Evolutionary conservation across 1,284 basidiomycete species (phyloP), one percentile per base, ranked within the genome.

Genomic region (Ustilago esculenta): DNA sequence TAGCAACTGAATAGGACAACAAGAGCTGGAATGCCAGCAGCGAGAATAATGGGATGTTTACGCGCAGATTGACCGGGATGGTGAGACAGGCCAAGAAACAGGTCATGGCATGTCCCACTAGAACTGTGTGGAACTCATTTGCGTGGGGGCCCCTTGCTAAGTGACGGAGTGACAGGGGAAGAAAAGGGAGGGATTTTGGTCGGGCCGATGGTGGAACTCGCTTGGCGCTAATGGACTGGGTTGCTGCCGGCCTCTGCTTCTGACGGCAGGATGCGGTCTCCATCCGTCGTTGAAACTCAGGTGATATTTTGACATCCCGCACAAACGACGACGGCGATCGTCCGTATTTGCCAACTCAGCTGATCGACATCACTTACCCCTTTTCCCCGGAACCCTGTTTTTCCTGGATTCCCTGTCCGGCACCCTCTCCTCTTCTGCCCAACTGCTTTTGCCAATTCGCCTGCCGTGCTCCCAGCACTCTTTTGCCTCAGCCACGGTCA

Each of bases 221-320:
- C 51, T 54, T 61, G 40, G 42, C 29, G 39, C 21, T 17, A 3
- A 25, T n/a, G 23, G 11, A 3, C 34, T n/a, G 23, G 11, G 10
- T 36, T 8, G 29, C 46, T 49, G 61, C 47, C 61, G 61, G 61
- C 61, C 10, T 54, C 42, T 65, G 61, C 34, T 50, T 50, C 49
- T 47, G 32, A 29, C 25, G 8, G 18, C 17, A n/a, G 0, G 4
- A 15, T 17, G 17, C 27, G 17, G 34, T 49, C 60, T 64, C 49
- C 49, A 52, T 56, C 54, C 50, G 61, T 54, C 55, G 41, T 45
- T 56, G 15, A 39, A 65, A 58, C 61, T 65, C 61, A 58, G 54
- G 61, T 58, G 61, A 65, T 65, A 25, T 65, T 58, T 64, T 53
- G 49, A 53, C 46, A 43, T 46, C 33, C 46, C 50, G 40, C 46